Percentiles rank a stretch among this genome's conserved stretches.
These are phyloP conservation scores for Podila epicladia DNA, from an alignment of 192 early-diverging fungal genomes.

Conservation along the genomic window DNA sequence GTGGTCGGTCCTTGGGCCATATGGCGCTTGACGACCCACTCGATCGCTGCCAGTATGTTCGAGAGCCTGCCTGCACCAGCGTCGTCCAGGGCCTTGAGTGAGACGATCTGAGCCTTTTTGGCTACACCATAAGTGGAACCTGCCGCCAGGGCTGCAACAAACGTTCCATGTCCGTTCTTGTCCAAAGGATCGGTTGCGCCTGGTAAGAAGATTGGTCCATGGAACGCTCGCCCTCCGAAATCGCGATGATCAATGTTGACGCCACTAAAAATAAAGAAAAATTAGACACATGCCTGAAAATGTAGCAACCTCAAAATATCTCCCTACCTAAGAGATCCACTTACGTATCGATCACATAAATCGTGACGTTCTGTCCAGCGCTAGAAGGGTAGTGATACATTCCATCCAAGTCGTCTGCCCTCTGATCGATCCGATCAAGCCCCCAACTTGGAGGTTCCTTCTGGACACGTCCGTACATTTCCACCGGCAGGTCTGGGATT, in stretches of 20 bases:
- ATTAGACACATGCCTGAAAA: not conserved
- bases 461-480: slow-evolving; percentile 35
- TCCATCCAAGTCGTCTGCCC: slow-evolving; percentile 25
- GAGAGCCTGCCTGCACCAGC: slow-evolving; percentile 59
- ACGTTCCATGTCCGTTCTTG: slow-evolving; percentile 66
- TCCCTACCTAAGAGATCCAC: not conserved
- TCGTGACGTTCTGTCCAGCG: slow-evolving; percentile 41
- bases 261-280: slow-evolving; percentile 21
- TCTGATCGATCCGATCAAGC: slow-evolving; percentile 43
- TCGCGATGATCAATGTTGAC: slow-evolving; percentile 56
- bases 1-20: slow-evolving; percentile 17
- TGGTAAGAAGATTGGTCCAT: slow-evolving; percentile 55
- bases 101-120: slow-evolving; percentile 61
- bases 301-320: not conserved
- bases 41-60: slow-evolving; percentile 57
- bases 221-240: slow-evolving; percentile 59
- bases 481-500: slow-evolving; percentile 27
- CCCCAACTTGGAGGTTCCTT: slow-evolving; percentile 42
- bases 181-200: slow-evolving; percentile 45
- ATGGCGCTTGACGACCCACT: slow-evolving; percentile 62
- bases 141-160: slow-evolving; percentile 66
- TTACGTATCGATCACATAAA: slow-evolving; percentile 54
- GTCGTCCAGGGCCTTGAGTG: slow-evolving; percentile 63
- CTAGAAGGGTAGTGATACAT: slow-evolving; percentile 29
- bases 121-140: slow-evolving; percentile 68